Base-by-base conservation (phyloP, 1,139 yeast species). In the Hemisphaericaspora xylofermentans region DNA sequence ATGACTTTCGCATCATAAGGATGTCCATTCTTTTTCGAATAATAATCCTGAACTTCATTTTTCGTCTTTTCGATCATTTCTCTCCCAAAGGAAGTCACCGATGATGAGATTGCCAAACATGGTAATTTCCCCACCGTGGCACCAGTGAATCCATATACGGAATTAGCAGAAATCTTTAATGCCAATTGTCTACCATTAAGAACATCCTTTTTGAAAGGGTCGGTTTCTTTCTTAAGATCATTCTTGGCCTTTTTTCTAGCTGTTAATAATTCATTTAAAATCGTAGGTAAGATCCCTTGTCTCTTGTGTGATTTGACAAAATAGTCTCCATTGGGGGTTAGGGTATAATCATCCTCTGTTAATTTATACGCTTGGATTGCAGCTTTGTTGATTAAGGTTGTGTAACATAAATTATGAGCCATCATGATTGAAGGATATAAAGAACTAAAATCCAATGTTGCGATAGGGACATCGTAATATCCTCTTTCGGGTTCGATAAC, bases 121-220 rank as follows among this genome's bases (percentile, higher is more conserved):
- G 99, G 99, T 41, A 94, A 74, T 56, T 93, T 93, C 43, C 99
- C 99, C 40, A 91, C 83, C 0, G 98, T 93, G 2, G 99, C 99
- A 65, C 99, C 99, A 0, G 99, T 94, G 63, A 94, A 94, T 38
- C 99, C 99, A 61, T 94, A 94, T 4, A 94, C 99, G 2, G 98
- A 93, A 60, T 94, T 94, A 4, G 99, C 99, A 4, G 98, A 89
- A 38, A 94, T 88, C 56, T 94, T 94, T 59, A 94, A 72, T 0
- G 99, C 99, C 53, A 94, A 71, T 64, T 94, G 99, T 61, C 98
- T 80, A 73, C 99, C 99, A 61, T 94, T 95, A 41, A 94, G 75
- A 30, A 94, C 98, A 53, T 91, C 95, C 50, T 88, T 76, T 57
- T 80, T 89, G 66, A 94, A 94, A 0, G 98, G 96, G 61, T 94